These are phyloP conservation scores for Paxillus involutus DNA, from an alignment of 768 basidiomycete species.

Conservation along the genomic window DNA sequence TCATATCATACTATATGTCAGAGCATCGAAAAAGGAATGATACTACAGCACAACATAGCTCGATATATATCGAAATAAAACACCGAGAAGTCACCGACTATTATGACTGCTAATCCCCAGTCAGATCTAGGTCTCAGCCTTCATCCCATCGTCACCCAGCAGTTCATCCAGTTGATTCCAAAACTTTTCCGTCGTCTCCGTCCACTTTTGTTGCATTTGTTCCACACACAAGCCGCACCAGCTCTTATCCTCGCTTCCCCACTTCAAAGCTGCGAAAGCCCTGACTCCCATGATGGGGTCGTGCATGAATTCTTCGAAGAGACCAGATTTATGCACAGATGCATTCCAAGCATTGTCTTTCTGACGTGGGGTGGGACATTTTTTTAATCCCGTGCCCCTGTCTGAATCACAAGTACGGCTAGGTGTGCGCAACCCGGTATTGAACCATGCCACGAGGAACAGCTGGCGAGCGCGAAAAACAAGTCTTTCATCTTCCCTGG, in stretches of 20 bases:
- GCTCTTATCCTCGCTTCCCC: constrained; percentile 18
- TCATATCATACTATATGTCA: neutral
- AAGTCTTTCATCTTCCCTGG: neutral
- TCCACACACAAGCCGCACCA: constrained; percentile 35
- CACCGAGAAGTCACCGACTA: no score
- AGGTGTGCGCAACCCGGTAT: neutral
- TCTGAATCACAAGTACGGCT: neutral
- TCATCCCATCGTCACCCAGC: neutral
- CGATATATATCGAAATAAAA: no score
- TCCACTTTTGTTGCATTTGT: constrained; percentile 28
- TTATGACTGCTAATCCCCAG: neutral
- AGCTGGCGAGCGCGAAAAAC: neutral
- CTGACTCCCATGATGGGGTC: constrained; percentile 38
- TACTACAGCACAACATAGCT: neutral
- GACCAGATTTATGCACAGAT: constrained; percentile 15
- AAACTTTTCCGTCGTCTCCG: neutral
- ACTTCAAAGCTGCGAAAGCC: constrained; percentile 24
- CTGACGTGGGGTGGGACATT: neutral
- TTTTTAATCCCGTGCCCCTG: neutral
- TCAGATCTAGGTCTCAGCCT: neutral
- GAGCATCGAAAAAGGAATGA: neutral
- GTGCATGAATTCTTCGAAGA: constrained; percentile 28
- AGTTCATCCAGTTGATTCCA: neutral
- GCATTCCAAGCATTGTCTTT: neutral
- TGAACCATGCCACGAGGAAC: neutral